Conservation (phyloP, 2,329 filamentous ascomycete genomes). For the Plenodomus tracheiphilus region DNA sequence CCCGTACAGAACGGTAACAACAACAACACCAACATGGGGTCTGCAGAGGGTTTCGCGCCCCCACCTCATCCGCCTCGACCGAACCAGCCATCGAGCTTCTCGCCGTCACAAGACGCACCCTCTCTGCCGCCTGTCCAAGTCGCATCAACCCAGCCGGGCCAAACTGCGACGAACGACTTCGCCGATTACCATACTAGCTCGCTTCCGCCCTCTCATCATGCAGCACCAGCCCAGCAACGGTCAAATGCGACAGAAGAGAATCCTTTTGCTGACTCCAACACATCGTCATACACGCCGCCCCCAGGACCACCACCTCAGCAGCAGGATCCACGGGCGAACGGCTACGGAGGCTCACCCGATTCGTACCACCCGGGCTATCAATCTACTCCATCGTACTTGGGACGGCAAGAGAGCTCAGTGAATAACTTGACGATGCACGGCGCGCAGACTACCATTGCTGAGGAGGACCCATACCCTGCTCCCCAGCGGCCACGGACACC, state of each 20-base stretch:
- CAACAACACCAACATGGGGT: slow-evolving; percentile 3
- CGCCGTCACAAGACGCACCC: slow-evolving; percentile 18
- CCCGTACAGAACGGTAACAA: slow-evolving; percentile 11
- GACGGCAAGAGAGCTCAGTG: slow-evolving; percentile 48
- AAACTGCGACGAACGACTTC: slow-evolving; percentile 13
- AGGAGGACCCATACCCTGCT: slow-evolving; percentile 30
- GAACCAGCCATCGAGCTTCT: slow-evolving; percentile 10
- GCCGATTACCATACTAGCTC: slow-evolving; percentile 16
- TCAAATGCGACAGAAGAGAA: slow-evolving; percentile 32
- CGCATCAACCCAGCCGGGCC: slow-evolving; percentile 8
- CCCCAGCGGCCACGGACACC: slow-evolving; percentile 28
- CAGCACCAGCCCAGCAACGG: slow-evolving; percentile 20
- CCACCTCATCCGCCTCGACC: slow-evolving; percentile 17
- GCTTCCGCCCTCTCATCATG: slow-evolving; percentile 35
- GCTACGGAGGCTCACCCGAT: slow-evolving; percentile 25
- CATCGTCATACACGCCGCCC: slow-evolving; percentile 36
- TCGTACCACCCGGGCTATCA: slow-evolving; percentile 42
- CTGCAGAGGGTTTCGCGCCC: background rate
- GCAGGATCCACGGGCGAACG: slow-evolving; percentile 17
- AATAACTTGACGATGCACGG: slow-evolving; percentile 54
- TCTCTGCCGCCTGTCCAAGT: slow-evolving; percentile 20
- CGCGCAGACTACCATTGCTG: slow-evolving; percentile 26
- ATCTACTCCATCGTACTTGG: slow-evolving; percentile 48
- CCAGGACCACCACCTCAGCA: slow-evolving; percentile 13
- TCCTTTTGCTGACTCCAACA: slow-evolving; percentile 49